Base-by-base conservation (phyloP, 1,284 basidiomycete genomes). In the Puccinia polysora region DNA sequence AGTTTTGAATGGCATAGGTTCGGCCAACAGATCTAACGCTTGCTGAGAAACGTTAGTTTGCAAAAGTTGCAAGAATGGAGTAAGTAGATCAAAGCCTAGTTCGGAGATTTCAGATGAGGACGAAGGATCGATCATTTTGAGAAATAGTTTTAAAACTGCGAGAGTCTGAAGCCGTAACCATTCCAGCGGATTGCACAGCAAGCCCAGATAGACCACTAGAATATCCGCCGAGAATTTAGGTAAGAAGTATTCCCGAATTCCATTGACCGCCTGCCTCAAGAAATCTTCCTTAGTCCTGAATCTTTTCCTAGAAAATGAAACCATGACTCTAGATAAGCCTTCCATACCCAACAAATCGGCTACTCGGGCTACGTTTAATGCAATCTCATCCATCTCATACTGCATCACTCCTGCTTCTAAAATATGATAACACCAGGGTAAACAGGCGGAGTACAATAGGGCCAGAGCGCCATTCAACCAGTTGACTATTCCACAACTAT, bases 251-350 rank as follows among this genome's bases (percentile, higher is more conserved):
- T 71, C 69, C 32, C 69, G 69, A 56, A 71, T 71, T 10, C 59
- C 69, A 63, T 71, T 71, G 12, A 71, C 59, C 12, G 69, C 69
- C 49, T 71, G 69, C 10, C 50, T 30, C 43, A 63, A 45, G 36
- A 71, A 71, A 43, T 71, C 69, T 52, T 71, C 69, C 56, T 71
- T 71, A 8, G 69, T 71, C 30, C 69, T 47, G 40, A 71, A 71
- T 30, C 69, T 40, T 15, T 60, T 50, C 56, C 63, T 71, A 14
- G 69, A 45, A 62, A 71, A 71, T 7, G 69, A 71, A 6, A 63
- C 45, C 69, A 71, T 71, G 32, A 71, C 58, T 62, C 69, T 45
- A 43, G 59, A 52, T 38, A 71, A 34, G 49, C 69, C 69, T 7
- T 71, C 69, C 59, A 71, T 63, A 12, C 69, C 45, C 47, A 71